Percentiles rank a stretch among this genome's conserved stretches.
Conservation (phyloP, 208 protist species). For the Leptomonas pyrrhocoris region DNA sequence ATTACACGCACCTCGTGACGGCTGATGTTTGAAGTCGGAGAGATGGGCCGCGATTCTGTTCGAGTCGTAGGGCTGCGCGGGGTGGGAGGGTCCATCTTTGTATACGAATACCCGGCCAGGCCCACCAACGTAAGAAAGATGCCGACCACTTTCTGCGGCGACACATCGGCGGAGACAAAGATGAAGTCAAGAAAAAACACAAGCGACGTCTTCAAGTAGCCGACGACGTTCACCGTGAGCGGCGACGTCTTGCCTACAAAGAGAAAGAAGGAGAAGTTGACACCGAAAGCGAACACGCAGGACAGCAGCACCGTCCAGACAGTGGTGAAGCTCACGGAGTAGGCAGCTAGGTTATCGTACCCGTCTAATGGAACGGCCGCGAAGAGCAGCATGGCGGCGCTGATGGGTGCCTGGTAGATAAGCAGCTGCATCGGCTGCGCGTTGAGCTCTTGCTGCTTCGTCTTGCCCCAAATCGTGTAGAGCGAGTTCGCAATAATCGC, state of each 20-base stretch:
- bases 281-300: constrained; percentile 83
- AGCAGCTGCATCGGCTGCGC: constrained; percentile 87
- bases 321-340: constrained; percentile 55
- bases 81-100: constrained; percentile 22
- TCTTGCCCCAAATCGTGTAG: constrained; percentile 92
- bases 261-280: constrained; percentile 92
- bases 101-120: constrained; percentile 60
- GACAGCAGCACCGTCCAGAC: constrained; percentile 73
- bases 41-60: not conserved
- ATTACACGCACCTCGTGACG: constrained; percentile 13
- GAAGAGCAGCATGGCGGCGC: constrained; percentile 76
- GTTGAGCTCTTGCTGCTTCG: constrained; percentile 85
- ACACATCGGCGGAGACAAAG: constrained; percentile 44
- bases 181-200: constrained; percentile 74
- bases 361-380: constrained; percentile 68
- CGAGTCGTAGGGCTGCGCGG: not conserved
- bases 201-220: constrained; percentile 82
- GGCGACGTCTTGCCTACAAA: constrained; percentile 83
- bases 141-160: constrained; percentile 44
- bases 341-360: constrained; percentile 38
- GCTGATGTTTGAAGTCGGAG: not conserved
- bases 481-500: constrained; percentile 84
- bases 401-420: constrained; percentile 84
- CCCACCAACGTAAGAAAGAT: constrained; percentile 63
- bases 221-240: constrained; percentile 85